Base-by-base conservation (phyloP, 2,329 filamentous ascomycete genomes). In the Neofusicoccum sp. region DNA sequence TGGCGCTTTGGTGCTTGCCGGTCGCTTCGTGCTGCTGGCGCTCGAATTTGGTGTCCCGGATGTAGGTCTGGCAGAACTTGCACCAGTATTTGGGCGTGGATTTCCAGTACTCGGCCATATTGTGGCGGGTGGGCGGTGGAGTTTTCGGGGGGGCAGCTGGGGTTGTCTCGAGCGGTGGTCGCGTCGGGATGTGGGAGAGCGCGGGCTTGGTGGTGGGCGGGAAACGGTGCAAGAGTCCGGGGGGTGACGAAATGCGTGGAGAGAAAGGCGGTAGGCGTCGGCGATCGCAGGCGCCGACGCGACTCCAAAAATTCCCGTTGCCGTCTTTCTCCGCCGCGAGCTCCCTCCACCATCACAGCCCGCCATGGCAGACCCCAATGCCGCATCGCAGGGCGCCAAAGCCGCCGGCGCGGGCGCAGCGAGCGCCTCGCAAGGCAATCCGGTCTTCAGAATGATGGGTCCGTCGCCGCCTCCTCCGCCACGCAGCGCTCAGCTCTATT, bases 51-150 rank as follows among this genome's bases (percentile, higher is more conserved):
- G 93, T 97, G 80, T 99, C 95, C 76, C 91, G 90, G 53, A 99
- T 90, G 76, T 87, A 98, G 72, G 84, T 85, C 71, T 86, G 86
- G 84, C 95, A 99, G 80, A 96, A 91, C 76, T 98, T 98, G 85
- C 95, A 99, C 92, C 93, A 98, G 79, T 96, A 96, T 73, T 89
- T 93, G 5, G 93, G 93, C 74, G 93, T 96, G 20, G 93, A 97
- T 75, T 98, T 98, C 95, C 95, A 98, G 78, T 96, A 96, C 82
- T 98, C 95, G 0, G 95, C 88, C 95, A 99, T 98, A 51, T 65
- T 72, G 54, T 40, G 11, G 33, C n/a, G 45, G 24, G 9, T 14
- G 54, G 4, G 20, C 8, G 3, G 16, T 8, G 41, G 30, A 20
- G 6, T 3, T 9, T 33, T 4, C 14, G 30, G 7, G 20, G 26